Evolutionary conservation across 202 grass and related monocot genomes (phyloP), one percentile per base, ranked within the genome.

Genomic region (Hordeum pubiflorum): DNA sequence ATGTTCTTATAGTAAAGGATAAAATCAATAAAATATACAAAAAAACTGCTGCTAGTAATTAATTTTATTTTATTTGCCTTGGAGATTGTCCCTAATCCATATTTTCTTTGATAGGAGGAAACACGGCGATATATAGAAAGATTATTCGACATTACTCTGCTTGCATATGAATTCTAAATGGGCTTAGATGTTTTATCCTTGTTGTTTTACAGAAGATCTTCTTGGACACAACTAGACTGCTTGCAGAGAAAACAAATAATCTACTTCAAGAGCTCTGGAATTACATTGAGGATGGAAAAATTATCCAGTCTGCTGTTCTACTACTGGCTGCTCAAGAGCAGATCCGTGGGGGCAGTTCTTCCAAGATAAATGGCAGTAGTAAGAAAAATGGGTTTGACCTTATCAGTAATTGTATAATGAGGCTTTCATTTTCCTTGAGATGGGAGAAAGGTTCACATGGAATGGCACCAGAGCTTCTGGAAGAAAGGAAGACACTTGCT

Each of bases 151-250:
- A 72, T 7, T 17, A 66, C 18, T 79, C n/a, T 66, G 10, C 38
- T 23, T 81, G 66, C 44, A 57, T 67, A 66, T 10, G 38, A 4
- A 76, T 76, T 43, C 52, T 75, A 38, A 75, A 58, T 36, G 31
- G 4, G 39, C 5, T 74, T 34, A 36, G 0, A 75, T 40, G 66
- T 31, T 48, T 34, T 4, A 48, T 72, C 3, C 37, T 61, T 72
- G 37, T 14, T 34, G 1, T 46, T 58, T 83, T 69, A 69, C 65
- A 69, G 65, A 69, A 69, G 65, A 41, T 69, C 65, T 69, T 69
- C 36, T 69, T 41, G 62, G 81, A 83, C 58, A 69, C 61, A 5
- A 83, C 4, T 76, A 81, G 61, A 83, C 34, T 76, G 61, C 81
- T 76, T 76, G 81, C 61, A 15, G 1, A 23, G 0, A 58, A 68